A percentile compares a stretch with the other conserved stretches of the same genome.
These are phyloP conservation scores for Phytophthora meadii DNA, from an alignment of 352 stramenopile species.

Conservation along the genomic window DNA sequence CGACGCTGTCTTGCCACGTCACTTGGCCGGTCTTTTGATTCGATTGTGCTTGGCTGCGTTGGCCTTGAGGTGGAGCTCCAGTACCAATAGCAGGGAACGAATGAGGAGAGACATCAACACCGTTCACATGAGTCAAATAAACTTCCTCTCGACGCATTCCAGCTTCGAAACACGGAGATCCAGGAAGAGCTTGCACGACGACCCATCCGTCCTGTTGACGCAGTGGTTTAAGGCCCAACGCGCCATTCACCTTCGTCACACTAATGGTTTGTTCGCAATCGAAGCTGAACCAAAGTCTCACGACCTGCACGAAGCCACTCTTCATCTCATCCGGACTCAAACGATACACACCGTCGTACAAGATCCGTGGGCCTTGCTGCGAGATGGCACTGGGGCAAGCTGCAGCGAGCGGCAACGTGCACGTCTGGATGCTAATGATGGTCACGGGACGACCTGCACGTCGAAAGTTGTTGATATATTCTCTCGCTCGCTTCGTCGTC, in stretches of 20 bases:
- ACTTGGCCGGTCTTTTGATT: conserved; percentile 42
- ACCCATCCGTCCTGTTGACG: conserved; percentile 83
- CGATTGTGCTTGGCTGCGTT: conserved; percentile 21
- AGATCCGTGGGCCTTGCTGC: conserved; percentile 53
- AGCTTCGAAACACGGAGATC: conserved; percentile 71
- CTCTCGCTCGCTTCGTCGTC: conserved; percentile 66
- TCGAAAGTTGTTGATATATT: conserved; percentile 75
- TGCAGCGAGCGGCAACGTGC: conserved; percentile 61
- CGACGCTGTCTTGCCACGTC: conserved; percentile 80
- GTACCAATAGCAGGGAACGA: conserved; percentile 67
- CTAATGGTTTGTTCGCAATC: conserved; percentile 82
- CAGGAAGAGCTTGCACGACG: conserved; percentile 71
- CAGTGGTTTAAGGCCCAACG: conserved; percentile 71
- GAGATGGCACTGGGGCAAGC: conserved; percentile 73
- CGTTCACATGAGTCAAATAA: conserved; percentile 85
- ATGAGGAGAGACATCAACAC: conserved; percentile 76
- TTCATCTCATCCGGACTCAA: conserved; percentile 57
- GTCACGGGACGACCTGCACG: conserved; percentile 62
- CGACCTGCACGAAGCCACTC: conserved; percentile 67
- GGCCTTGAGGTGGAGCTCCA: conserved; percentile 13
- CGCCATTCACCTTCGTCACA: conserved; percentile 77
- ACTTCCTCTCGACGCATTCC: conserved; percentile 79
- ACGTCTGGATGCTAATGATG: conserved; percentile 75
- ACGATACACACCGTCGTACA: conserved; percentile 74
- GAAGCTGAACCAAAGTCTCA: conserved; percentile 85